Base-by-base conservation (phyloP, 768 basidiomycete species). In the Pulveroboletus sp. region DNA sequence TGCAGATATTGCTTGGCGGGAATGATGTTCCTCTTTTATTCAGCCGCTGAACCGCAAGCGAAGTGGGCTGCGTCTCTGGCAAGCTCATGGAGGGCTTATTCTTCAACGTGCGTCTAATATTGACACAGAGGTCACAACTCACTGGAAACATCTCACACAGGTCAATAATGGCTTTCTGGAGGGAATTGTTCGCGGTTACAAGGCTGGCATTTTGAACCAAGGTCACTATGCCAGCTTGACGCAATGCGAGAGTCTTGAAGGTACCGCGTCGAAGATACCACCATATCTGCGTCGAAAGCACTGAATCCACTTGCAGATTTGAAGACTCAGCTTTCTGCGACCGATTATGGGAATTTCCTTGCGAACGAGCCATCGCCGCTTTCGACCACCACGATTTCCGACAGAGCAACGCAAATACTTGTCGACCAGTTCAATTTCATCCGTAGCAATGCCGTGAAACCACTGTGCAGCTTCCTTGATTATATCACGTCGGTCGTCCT, bases 391-490 rank as follows among this genome's bases (percentile, higher is more conserved):
- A 93, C 91, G 42, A 97, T 98, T 64, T 81, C 91, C n/a, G 94
- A 95, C 72, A 93, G 87, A 71, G 95, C 96, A 24, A 97, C 93
- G 3, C 88, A 93, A 65, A 77, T 90, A 54, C 83, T 99, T 27
- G 94, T 99, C 24, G 89, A 96, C 68, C 96, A 98, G 68, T 98
- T 99, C 80, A 91, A 94, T 69, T 98, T 87, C 68, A 71, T 98
- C 49, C 77, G 91, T 49, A 86, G 75, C 60, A 97, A 98, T 70
- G 86, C 96, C 5, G 89, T 93, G 24, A 86, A 89, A 52, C 92
- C 95, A 2, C 69, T 99, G 48, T 80, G 82, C 65, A 95, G 86
- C 61, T 98, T 99, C 67, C 75, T 99, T 53, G 96, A 98, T 62
- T 99, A 97, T 68, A 90, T 99, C 72, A 98, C 94, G 89, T 98